Conservation (phyloP, 1,139 yeast species). For the Candida gigantensis region DNA sequence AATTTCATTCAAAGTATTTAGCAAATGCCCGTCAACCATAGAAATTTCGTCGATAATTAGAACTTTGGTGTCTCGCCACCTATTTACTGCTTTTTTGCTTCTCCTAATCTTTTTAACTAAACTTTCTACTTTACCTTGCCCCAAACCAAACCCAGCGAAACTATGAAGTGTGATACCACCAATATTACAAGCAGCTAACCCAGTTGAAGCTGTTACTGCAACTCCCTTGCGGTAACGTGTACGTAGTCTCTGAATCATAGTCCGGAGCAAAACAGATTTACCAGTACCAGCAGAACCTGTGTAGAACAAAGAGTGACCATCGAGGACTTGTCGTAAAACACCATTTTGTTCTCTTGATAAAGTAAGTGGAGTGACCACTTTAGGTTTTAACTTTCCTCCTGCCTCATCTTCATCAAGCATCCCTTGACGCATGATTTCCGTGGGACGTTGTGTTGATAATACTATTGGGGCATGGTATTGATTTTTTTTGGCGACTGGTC, state of each 20-base stretch:
- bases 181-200: slow-evolving; percentile 87
- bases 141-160: slow-evolving; percentile 85
- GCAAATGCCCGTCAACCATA: slow-evolving; percentile 77
- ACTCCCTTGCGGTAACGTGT: slow-evolving; percentile 52
- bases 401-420: background rate
- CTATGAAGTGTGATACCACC: slow-evolving; percentile 88
- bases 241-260: slow-evolving; percentile 64
- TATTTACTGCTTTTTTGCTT: slow-evolving; percentile 50
- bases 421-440: background rate
- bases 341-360: slow-evolving; percentile 45
- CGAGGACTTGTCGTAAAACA: slow-evolving; percentile 34
- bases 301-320: slow-evolving; percentile 67
- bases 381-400: slow-evolving; percentile 9
- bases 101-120: slow-evolving; percentile 58
- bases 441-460: slow-evolving; percentile 1
- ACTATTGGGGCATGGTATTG: background rate
- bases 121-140: slow-evolving; percentile 36
- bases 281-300: slow-evolving; percentile 99
- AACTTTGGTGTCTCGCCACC: slow-evolving; percentile 67
- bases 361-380: slow-evolving; percentile 37
- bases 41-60: slow-evolving; percentile 84
- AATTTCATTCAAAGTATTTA: slow-evolving; percentile 68
- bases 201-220: slow-evolving; percentile 90
- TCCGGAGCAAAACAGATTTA: slow-evolving; percentile 73
- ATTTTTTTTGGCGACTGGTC: too few species aligned